Conservation (phyloP, 176 grass and related monocot genomes). For the Phragmites australis region DNA sequence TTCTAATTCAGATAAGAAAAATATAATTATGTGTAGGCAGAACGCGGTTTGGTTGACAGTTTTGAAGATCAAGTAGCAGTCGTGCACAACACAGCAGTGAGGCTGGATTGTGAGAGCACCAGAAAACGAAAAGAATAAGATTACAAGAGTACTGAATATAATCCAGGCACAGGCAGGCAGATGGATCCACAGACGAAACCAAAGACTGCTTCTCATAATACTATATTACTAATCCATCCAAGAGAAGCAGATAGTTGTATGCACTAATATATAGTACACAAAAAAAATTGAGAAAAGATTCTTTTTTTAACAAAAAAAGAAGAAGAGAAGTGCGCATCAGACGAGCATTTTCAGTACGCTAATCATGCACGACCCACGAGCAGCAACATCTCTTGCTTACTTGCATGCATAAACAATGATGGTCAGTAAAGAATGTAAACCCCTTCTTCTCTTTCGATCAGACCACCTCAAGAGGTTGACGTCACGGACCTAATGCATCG, state of each 20-base stretch:
- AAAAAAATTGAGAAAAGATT: too few relatives aligned
- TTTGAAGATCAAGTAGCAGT: neutral
- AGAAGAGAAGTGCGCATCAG: neutral
- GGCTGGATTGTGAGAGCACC: neutral
- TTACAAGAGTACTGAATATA: too few relatives aligned
- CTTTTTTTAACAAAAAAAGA: too few relatives aligned
- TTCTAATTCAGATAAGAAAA: neutral
- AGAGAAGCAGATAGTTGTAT: constrained; percentile 1
- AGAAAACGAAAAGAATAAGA: neutral
- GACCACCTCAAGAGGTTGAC: neutral
- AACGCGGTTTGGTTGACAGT: neutral
- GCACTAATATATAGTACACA: too few relatives aligned
- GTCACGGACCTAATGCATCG: neutral
- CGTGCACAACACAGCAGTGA: constrained; percentile 17
- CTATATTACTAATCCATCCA: neutral
- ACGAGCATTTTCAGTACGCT: neutral
- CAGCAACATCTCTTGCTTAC: too few relatives aligned
- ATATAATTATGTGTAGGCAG: too few relatives aligned
- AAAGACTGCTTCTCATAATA: neutral
- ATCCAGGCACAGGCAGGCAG: neutral
- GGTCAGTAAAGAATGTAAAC: too few relatives aligned
- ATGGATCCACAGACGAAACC: neutral
- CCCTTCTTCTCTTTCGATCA: too few relatives aligned
- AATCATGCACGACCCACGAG: too few relatives aligned
- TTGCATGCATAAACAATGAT: too few relatives aligned